Conservation (phyloP, 257 asterid genomes). For the Mentha longifolia region DNA sequence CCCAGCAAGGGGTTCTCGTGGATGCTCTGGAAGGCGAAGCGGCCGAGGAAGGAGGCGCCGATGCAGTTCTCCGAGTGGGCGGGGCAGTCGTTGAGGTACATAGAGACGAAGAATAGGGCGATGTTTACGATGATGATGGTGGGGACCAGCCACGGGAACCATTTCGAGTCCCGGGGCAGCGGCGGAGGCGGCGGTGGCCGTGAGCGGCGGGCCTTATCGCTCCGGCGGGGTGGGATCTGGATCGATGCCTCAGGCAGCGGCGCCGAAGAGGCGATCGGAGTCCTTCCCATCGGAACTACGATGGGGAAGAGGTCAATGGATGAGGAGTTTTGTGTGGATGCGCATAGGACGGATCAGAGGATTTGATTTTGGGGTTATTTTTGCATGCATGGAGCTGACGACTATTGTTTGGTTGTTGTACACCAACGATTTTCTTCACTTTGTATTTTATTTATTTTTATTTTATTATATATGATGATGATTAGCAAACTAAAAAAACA, state of each 20-base stretch:
- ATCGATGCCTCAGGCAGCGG: slow-evolving; percentile 58
- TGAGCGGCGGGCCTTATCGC: slow-evolving; percentile 23
- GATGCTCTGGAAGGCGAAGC: slow-evolving; percentile 73
- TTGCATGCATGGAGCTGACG: neutral
- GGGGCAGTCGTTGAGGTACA: slow-evolving; percentile 85
- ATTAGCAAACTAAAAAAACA: too few relatives aligned
- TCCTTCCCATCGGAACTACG: slow-evolving; percentile 61
- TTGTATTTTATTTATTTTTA: too few relatives aligned
- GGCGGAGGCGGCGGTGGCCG: slow-evolving; percentile 14
- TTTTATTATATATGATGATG: too few relatives aligned
- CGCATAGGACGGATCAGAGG: slow-evolving; percentile 11
- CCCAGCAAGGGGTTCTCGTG: slow-evolving; percentile 93
- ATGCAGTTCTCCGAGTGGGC: slow-evolving; percentile 51
- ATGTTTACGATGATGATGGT: slow-evolving; percentile 54
- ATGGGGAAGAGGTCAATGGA: slow-evolving; percentile 2
- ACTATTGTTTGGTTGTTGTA: neutral
- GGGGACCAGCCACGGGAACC: slow-evolving; percentile 95
- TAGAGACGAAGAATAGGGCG: slow-evolving; percentile 49
- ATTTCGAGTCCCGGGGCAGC: slow-evolving; percentile 38
- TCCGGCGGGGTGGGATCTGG: slow-evolving; percentile 46
- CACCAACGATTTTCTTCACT: slow-evolving; percentile 4
- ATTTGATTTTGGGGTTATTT: neutral
- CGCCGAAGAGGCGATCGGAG: slow-evolving; percentile 47
- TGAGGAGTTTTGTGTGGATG: slow-evolving; percentile 13
- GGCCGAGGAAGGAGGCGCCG: slow-evolving; percentile 54